Evolutionary conservation across 108 stramenopile genomes (phyloP), one percentile per base, ranked within the genome.

Genomic region (Nitzschia putrida): DNA sequence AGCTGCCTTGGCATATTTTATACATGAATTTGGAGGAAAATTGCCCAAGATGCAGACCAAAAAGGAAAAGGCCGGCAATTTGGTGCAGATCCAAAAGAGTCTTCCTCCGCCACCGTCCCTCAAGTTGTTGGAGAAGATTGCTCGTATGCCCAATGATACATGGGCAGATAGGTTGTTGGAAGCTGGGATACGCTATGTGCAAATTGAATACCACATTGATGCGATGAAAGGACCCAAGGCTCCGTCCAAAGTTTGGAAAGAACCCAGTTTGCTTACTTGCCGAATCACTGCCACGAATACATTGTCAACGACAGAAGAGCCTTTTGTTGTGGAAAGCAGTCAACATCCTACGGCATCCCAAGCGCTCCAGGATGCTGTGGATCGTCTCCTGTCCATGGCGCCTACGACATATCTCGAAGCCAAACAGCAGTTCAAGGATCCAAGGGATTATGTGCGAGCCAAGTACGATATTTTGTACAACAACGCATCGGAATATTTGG

Each of bases 181-280:
- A 59, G 26, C 37, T 34, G 57, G 57, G 8, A 39, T 59, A 40
- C 57, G 57, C 12, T 40, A 59, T 40, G n/a, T 59, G 1, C 38
- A 39, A 9, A 59, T 59, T 38, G 11, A 16, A 13, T 59, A 59
- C 40, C 57, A 39, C 0, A 24, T 13, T 9, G 20, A 22, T 55
- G 22, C 23, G 1, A 4, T 22, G 34, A 2, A 38, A 59, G 20
- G 39, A 40, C n/a, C 8, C 11, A 34, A 18, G 38, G 38, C 38
- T 14, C 29, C 29, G 3, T 34, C 29, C 29, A 34, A 34, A 34
- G 29, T 34, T 34, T 34, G 29, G 29, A 34, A 34, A 34, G 29
- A 34, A 34, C 29, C 29, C 29, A 34, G 29, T 34, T 34, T 34
- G 29, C 29, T 34, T 34, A 34, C 29, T 34, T 34, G 29, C 4